Evolutionary conservation across 1,284 basidiomycete genomes (phyloP), one percentile per base, ranked within the genome.

Genomic region (Mrakiaceae sp.): DNA sequence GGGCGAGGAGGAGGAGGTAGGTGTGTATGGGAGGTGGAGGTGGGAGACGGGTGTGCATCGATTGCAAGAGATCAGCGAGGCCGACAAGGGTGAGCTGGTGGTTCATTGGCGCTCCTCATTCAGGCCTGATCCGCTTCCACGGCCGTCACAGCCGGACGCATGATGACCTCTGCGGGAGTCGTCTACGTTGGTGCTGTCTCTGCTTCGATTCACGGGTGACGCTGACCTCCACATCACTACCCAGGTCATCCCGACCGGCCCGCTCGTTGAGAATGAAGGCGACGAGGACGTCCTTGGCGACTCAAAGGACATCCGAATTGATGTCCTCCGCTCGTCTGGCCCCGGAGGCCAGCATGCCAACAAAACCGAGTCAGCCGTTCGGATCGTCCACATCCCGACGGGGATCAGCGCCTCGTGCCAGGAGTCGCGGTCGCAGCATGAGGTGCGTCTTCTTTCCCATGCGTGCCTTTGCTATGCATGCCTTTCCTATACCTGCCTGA

Each of bases 321-420:
- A 98, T 72, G 90, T 95, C 55, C 97, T 98, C 93, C 84, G 95
- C 16, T 84, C 94, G 0, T 79, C 92, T 47, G 96, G 96, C 57
- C 94, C 96, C 3, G 96, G 96, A 58, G 95, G 96, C 27, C 72
- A 95, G 86, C 95, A 98, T 77, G 96, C 98, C 71, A 99, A 98
- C 79, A 92, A 90, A 81, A 98, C 95, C 0, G 96, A 98, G 76
- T 97, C 93, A 0, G 96, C 96, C 1, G 90, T 99, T n/a, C 86
- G 96, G 1, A 77, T 98, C 48, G 96, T 92, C 0, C 96, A 98
- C 71, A 78, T 90, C 11, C 95, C 96, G 0, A 90, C 92, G 0
- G 93, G 95, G 0, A 89, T 98, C 64, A 88, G 87, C 0, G 96
- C 98, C 8, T 94, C 92, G 3, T 98, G 98, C 91, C 96, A 98